Evolutionary conservation across 805 yeast species (phyloP), one percentile per base, ranked within the genome.

Genomic region (Metschnikowia anglica): DNA sequence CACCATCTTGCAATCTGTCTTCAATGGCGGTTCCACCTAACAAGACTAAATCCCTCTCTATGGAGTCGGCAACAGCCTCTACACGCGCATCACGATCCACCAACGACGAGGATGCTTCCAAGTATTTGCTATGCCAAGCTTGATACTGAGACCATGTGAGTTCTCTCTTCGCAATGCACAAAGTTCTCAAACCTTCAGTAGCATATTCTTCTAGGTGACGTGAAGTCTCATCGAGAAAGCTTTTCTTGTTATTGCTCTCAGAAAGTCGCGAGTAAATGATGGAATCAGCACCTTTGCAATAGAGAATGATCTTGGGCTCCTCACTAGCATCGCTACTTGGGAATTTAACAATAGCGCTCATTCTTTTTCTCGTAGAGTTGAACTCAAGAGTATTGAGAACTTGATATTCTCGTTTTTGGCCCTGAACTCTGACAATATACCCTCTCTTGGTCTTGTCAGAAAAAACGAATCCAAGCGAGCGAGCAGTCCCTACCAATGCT

Each of bases 11-110:
- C 47, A 86, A 66, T 59, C 89, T 73, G 68, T 86, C 95, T 61
- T 86, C 95, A 61, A 86, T 86, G 24, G 93, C 93, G 30, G 95
- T 86, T 50, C 93, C 93, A 55, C 95, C 95, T 18, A 85, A 63
- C 40, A 86, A 65, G 12, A 70, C 71, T 53, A 86, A 68, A 30
- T 82, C 81, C 34, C 77, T 68, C 61, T 86, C 95, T 47, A 86
- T 80, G 3, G 79, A 73, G 46, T 85, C 88, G 9, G 89, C 88
- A 30, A 83, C 86, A 18, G 71, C 78, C 55, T 85, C 93, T 79
- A 86, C 79, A 51, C 76, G 73, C 17, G 73, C 87, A 54, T 83
- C 91, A 66, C 95, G 75, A 33, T 79, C 65, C 4, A 63, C 71
- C 33, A 77, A 75, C 1, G 89, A 73, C 7, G 88, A 75, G 19